These are phyloP conservation scores for Grosmannia penicillata DNA, from an alignment of 2,329 filamentous ascomycete genomes.

Conservation along the genomic window DNA sequence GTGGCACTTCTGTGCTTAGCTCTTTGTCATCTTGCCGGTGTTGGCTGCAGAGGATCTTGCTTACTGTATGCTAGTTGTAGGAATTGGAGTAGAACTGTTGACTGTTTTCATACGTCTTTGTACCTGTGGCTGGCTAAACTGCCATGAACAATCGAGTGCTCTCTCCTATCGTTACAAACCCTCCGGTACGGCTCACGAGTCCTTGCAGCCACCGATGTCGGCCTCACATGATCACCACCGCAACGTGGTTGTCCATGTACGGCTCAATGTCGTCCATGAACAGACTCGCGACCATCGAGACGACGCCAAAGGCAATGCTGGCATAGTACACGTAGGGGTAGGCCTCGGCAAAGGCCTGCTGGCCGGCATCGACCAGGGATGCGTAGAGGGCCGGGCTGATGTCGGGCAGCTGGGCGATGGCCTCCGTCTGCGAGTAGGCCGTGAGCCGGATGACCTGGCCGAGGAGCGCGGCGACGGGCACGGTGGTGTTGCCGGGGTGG, in stretches of 20 bases:
- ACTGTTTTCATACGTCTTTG: no score
- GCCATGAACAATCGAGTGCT: no score
- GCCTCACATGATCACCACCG: slow-evolving; percentile 25
- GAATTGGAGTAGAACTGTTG: no score
- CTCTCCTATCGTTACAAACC: no score
- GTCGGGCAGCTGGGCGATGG: slow-evolving; percentile 32
- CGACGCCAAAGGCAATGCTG: slow-evolving; percentile 42
- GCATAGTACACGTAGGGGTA: slow-evolving; percentile 48
- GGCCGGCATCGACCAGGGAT: slow-evolving; percentile 34
- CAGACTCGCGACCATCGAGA: slow-evolving; percentile 40
- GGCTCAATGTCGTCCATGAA: slow-evolving; percentile 43
- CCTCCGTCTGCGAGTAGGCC: slow-evolving; percentile 31
- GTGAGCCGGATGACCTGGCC: slow-evolving; percentile 36
- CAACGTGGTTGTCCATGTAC: slow-evolving; percentile 44
- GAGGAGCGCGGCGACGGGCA: not conserved
- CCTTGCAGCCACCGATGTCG: no score
- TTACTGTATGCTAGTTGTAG: no score
- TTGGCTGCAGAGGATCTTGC: no score
- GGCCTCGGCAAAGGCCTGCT: slow-evolving; percentile 38
- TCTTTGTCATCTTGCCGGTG: no score
- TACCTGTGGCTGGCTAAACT: no score
- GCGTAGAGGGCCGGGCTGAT: slow-evolving; percentile 26
- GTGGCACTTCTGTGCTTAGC: no score
- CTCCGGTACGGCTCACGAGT: no score
- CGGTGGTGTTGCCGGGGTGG: slow-evolving; percentile 26